phyloP scores from a whole-genome alignment of 805 yeast species.

The Saccharomycopsis babjevae region DNA sequence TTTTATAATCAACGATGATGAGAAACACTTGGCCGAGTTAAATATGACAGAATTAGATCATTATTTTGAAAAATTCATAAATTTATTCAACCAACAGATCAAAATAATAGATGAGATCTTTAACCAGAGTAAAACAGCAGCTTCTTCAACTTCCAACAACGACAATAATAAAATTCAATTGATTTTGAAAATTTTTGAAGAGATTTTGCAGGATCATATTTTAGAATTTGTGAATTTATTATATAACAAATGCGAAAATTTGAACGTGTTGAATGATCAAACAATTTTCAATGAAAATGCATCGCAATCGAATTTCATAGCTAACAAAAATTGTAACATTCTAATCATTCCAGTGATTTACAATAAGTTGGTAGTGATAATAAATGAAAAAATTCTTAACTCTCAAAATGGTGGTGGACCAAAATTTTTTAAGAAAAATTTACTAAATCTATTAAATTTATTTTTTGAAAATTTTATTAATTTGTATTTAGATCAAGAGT shows the following conservation, averaged over 20 bases:
- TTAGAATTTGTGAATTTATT: constrained; percentile 23
- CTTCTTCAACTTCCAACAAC: constrained; percentile 10
- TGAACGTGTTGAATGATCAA: constrained; percentile 22
- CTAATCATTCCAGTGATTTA: constrained; percentile 22
- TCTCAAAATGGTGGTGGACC: constrained; percentile 29
- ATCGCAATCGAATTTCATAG: background rate
- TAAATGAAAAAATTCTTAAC: constrained; percentile 29
- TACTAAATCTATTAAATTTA: constrained; percentile 28
- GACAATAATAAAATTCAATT: constrained; percentile 30
- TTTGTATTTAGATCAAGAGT: constrained; percentile 26
- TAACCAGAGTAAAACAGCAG: background rate
- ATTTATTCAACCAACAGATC: constrained; percentile 29
- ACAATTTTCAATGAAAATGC: constrained; percentile 23
- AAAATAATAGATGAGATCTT: constrained; percentile 29
- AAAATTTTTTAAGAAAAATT: constrained; percentile 24
- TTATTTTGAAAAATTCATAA: constrained; percentile 23
- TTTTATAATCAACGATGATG: constrained; percentile 16
- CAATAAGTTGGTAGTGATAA: constrained; percentile 21
- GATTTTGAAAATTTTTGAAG: constrained; percentile 29
- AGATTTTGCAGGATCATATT: constrained; percentile 29
- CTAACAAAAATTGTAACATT: constrained; percentile 3
- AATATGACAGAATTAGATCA: constrained; percentile 20
- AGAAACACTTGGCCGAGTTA: constrained; percentile 17
- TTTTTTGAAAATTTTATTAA: constrained; percentile 29
- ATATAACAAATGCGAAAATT: constrained; percentile 19